Conservation (phyloP, 768 basidiomycete genomes). For the Trametes punicea region DNA sequence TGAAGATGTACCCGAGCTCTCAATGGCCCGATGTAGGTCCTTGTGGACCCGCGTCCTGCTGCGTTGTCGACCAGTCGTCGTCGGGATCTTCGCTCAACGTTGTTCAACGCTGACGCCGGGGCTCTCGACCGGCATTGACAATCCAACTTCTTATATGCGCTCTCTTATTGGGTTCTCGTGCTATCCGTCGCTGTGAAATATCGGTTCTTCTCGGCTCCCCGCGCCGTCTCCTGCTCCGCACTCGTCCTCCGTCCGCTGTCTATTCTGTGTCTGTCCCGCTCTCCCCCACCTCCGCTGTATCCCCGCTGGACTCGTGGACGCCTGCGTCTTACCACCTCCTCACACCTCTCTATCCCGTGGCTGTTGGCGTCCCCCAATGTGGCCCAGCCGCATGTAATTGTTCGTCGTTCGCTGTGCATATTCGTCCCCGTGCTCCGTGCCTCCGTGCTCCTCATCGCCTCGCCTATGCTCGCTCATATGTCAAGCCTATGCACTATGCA, state of each 20-base stretch:
- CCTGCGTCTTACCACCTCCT: not conserved
- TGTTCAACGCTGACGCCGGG: not conserved
- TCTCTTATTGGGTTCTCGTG: not conserved
- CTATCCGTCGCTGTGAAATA: slow-evolving; percentile 12
- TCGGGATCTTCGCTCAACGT: not conserved
- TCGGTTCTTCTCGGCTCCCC: slow-evolving; percentile 1
- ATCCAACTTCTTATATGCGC: not conserved
- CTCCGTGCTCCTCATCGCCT: not conserved
- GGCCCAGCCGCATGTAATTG: not conserved
- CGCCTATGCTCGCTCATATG: not conserved
- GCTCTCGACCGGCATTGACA: not conserved
- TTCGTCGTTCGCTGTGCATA: slow-evolving; percentile 13
- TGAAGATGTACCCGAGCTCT: not conserved
- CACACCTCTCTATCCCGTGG: not conserved
- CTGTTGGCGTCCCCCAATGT: not conserved
- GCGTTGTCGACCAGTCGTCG: not conserved
- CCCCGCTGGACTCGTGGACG: slow-evolving; percentile 12
- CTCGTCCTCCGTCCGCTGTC: not conserved
- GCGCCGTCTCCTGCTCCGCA: not conserved
- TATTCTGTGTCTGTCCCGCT: not conserved
- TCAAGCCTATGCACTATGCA: slow-evolving; percentile 3
- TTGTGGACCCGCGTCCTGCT: not conserved
- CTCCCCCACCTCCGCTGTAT: slow-evolving; percentile 8
- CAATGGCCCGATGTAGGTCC: slow-evolving; percentile 6
- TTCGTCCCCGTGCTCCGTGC: not conserved